Conservation (phyloP, 2,329 filamentous ascomycete species). For the Paramyrothecium roridum region DNA sequence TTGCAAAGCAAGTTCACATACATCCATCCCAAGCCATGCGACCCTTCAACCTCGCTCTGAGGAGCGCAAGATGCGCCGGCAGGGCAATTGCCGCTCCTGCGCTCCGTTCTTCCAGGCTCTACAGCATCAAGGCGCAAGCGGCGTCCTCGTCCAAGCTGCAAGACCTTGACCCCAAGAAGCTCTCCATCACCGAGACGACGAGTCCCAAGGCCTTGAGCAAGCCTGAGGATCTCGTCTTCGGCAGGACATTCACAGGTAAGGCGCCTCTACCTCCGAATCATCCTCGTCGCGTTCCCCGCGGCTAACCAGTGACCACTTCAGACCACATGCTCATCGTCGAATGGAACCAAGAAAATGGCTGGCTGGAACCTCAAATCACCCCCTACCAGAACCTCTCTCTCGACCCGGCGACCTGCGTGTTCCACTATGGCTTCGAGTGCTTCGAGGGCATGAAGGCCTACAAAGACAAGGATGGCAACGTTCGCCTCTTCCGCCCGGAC, state of each 20-base stretch:
- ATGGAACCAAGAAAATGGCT: constrained; percentile 84
- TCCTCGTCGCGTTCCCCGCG: not conserved
- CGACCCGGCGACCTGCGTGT: constrained; percentile 93
- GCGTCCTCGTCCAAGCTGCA: constrained; percentile 52
- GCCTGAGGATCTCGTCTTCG: constrained; percentile 83
- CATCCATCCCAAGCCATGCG: constrained; percentile 20
- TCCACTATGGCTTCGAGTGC: constrained; percentile 97
- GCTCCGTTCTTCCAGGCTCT: constrained; percentile 30
- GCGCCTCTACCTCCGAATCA: not conserved
- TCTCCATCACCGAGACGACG: constrained; percentile 70
- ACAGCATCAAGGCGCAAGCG: constrained; percentile 51
- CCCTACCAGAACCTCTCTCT: constrained; percentile 97
- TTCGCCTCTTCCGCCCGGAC: constrained; percentile 89
- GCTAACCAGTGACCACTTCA: constrained; percentile 29
- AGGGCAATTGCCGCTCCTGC: constrained; percentile 33
- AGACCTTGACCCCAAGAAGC: constrained; percentile 73
- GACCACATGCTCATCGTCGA: constrained; percentile 97
- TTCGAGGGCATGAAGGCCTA: constrained; percentile 99
- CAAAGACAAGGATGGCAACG: constrained; percentile 74
- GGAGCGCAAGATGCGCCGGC: constrained; percentile 28
- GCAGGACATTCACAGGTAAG: constrained; percentile 82
- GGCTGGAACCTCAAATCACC: constrained; percentile 77
- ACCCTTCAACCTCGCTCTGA: constrained; percentile 27
- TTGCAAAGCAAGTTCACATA: too few relatives aligned
- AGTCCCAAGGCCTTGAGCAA: constrained; percentile 72